Percentiles rank a stretch among this genome's conserved stretches.
phyloP scores from a whole-genome alignment of 1,284 basidiomycete species.

The Apiotrichum siamense region DNA sequence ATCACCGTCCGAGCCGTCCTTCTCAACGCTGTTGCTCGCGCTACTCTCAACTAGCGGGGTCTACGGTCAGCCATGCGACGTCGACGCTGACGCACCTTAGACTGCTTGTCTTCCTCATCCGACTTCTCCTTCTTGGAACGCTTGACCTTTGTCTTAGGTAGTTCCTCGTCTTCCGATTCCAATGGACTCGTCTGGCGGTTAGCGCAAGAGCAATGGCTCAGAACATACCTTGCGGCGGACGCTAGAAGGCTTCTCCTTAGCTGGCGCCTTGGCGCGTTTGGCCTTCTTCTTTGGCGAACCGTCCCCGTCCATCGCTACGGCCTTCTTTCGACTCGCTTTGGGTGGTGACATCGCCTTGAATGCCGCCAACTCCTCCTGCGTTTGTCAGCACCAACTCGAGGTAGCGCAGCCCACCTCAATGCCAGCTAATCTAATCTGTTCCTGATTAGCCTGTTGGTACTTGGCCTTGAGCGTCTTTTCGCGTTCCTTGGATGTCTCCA shows the following conservation, averaged over 20 bases:
- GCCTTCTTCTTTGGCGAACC: too few species aligned
- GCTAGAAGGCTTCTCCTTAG: too few species aligned
- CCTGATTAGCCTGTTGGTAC: conserved; percentile 24
- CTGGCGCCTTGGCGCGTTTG: too few species aligned
- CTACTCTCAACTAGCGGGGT: background rate
- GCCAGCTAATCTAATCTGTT: conserved; percentile 21
- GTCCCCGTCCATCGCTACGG: conserved; percentile 9
- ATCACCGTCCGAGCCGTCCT: background rate
- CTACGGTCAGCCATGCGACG: background rate
- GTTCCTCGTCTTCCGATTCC: conserved; percentile 19
- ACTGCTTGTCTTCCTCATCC: too few species aligned
- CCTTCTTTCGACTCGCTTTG: conserved; percentile 3
- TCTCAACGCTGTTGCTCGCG: background rate
- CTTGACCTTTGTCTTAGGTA: conserved; percentile 23
- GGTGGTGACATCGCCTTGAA: conserved; percentile 15
- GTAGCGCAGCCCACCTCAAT: conserved; percentile 23
- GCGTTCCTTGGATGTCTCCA: conserved; percentile 25
- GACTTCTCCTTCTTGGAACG: conserved; percentile 14
- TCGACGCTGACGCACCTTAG: too few species aligned
- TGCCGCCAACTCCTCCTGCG: conserved; percentile 26
- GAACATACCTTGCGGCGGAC: too few species aligned
- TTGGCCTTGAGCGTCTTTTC: conserved; percentile 26
- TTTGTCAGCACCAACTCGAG: background rate
- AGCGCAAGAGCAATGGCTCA: too few species aligned
- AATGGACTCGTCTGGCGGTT: background rate